These are phyloP conservation scores for Dryadomyces sulphureus DNA, from an alignment of 2,329 filamentous ascomycete species.

Conservation along the genomic window DNA sequence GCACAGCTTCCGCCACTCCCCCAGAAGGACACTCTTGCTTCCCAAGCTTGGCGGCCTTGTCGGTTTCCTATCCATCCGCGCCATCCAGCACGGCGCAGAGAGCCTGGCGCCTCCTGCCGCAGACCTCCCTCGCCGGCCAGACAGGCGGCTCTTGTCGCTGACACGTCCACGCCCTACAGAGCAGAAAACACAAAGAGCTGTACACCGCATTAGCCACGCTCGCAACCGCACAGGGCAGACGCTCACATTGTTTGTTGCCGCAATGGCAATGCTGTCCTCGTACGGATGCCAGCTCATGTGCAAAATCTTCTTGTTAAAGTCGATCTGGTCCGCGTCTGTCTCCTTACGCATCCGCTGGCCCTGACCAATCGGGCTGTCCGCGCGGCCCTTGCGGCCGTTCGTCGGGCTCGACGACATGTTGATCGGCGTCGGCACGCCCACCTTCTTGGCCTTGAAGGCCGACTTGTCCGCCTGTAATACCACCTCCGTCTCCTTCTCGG, in stretches of 20 bases:
- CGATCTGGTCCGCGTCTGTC: constrained; percentile 97
- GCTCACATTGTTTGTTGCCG: constrained; percentile 96
- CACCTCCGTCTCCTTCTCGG: constrained; percentile 91
- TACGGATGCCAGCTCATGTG: constrained; percentile 99
- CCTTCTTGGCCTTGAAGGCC: constrained; percentile 99
- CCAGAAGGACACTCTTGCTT: not conserved
- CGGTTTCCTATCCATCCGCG: constrained; percentile 2
- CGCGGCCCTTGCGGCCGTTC: constrained; percentile 76
- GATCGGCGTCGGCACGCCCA: constrained; percentile 93
- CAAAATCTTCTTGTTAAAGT: constrained; percentile 99
- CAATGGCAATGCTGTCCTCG: constrained; percentile 98
- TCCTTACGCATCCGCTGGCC: constrained; percentile 96
- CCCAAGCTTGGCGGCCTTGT: not conserved
- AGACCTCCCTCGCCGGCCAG: not conserved
- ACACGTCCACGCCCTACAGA: not conserved
- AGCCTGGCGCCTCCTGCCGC: not conserved
- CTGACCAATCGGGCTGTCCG: constrained; percentile 72
- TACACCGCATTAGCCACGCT: not conserved
- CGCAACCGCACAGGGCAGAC: not conserved
- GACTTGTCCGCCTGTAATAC: constrained; percentile 97
- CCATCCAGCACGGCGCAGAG: not conserved
- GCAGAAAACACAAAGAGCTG: constrained; percentile 5
- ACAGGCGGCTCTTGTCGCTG: not conserved
- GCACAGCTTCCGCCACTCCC: not conserved
- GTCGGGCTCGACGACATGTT: constrained; percentile 65